Base-by-base conservation (phyloP, 2,329 filamentous ascomycete species). In the Trichoderma sp. region DNA sequence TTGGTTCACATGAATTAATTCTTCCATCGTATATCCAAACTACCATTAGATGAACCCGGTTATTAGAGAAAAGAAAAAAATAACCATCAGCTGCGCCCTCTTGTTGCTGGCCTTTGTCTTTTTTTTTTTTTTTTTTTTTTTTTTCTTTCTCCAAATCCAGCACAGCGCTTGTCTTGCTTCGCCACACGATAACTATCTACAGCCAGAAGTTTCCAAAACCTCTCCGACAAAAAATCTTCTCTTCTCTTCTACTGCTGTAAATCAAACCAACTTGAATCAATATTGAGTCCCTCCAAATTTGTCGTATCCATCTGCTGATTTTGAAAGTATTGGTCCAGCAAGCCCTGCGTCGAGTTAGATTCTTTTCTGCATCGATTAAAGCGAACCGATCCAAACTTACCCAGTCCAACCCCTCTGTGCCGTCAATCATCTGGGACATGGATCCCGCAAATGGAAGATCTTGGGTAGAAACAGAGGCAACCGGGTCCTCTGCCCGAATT, bases 401-500 rank as follows among this genome's bases (percentile, higher is more conserved):
- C 60, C 48, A 64, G 5, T 64, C 48, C 4, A 64, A 19, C 1
- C 60, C 48, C 4, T 64, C 60, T 8, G 35, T 64, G 10, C 48
- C 48, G n/a, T 64, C 60, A 64, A 64, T 64, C 60, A 64, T 64
- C 25, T 64, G 60, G 5, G 60, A 64, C 60, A 64, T 64, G 7
- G 60, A 5, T 2, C 48, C 60, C 32, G 60, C 60, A 10, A 39
- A 64, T 5, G 60, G 60, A 4, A 64, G 34, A 7, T 64, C 48
- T 2, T 52, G 42, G 4, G 59, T 5, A 37, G 45, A 27, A 50
- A 13, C 19, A n/a, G 19, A 19, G 5, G 15, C 2, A 12, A 7
- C 17, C 6, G 27, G 5, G 2, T 25, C 19, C 17, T 64, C 17
- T 15, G 5, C 6, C 25, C 48, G 5, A 7, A 27, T 5, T 2